Evolutionary conservation across 768 basidiomycete species (phyloP).

Genomic region (Hygrocybe punicea): DNA sequence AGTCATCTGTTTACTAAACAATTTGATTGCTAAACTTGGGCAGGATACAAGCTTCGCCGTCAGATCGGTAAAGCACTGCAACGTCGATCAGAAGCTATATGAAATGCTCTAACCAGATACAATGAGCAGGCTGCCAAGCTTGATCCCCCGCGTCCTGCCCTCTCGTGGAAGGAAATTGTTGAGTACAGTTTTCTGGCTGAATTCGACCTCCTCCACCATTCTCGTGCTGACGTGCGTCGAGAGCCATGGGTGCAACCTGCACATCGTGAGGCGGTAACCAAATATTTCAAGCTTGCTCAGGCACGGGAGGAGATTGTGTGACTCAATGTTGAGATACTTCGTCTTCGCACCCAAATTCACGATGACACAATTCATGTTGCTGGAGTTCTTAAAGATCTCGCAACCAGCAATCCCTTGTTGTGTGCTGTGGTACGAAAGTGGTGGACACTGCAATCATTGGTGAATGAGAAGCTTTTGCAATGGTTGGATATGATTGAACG

Average conservation of each 20-base stretch:
- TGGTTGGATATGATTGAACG: too few relatives aligned
- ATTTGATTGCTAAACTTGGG: background rate
- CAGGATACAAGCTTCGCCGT: slow-evolving; percentile 35
- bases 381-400: too few relatives aligned
- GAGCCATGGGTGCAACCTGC: slow-evolving; percentile 28
- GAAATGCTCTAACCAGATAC: slow-evolving; percentile 24
- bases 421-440: too few relatives aligned
- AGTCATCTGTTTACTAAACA: background rate
- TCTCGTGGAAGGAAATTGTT: slow-evolving; percentile 21
- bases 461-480: too few relatives aligned
- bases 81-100: slow-evolving; percentile 19
- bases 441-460: too few relatives aligned
- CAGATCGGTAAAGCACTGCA: slow-evolving; percentile 36
- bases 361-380: slow-evolving; percentile 15
- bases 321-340: slow-evolving; percentile 31
- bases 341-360: slow-evolving; percentile 23
- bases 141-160: slow-evolving; percentile 12
- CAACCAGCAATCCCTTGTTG: too few relatives aligned
- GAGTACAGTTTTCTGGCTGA: slow-evolving; percentile 25
- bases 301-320: slow-evolving; percentile 32
- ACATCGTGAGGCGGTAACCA: slow-evolving; percentile 23
- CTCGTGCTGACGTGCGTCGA: slow-evolving; percentile 25
- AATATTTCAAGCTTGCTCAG: slow-evolving; percentile 25
- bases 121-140: slow-evolving; percentile 26
- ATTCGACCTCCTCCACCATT: slow-evolving; percentile 32